Percentiles rank a stretch among this genome's conserved stretches.
These are phyloP conservation scores for Gossypium longicalyx DNA, from an alignment of 345 rosid genomes.

Conservation along the genomic window DNA sequence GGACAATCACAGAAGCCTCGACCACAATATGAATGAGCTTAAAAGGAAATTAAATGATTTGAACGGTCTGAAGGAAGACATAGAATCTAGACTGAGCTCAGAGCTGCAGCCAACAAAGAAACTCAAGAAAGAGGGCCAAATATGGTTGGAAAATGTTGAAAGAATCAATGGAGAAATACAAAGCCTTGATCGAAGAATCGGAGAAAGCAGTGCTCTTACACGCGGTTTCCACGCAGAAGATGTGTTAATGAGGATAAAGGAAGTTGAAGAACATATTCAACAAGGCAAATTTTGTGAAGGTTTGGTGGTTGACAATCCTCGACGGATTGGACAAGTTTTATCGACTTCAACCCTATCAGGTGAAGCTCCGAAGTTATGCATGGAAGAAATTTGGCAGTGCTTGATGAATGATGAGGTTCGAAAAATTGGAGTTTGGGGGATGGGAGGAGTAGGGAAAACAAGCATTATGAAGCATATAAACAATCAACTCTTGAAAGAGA, in stretches of 20 bases:
- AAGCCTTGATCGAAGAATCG: background rate
- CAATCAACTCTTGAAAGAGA: background rate
- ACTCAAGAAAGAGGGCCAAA: background rate
- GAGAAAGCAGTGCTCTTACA: background rate
- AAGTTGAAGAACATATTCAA: background rate
- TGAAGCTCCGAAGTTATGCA: background rate
- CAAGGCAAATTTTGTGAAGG: background rate
- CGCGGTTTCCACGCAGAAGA: background rate
- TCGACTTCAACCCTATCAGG: background rate
- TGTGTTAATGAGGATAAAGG: background rate
- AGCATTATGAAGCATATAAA: background rate
- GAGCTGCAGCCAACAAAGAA: background rate
- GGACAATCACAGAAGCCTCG: background rate
- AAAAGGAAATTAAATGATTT: background rate
- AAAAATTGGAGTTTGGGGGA: slow-evolving; percentile 22
- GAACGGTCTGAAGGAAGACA: background rate
- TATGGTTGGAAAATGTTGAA: background rate
- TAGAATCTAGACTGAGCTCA: background rate
- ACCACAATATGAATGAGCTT: background rate
- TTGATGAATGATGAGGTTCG: background rate
- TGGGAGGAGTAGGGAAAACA: background rate
- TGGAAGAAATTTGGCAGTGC: background rate
- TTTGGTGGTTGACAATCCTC: background rate
- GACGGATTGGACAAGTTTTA: background rate
- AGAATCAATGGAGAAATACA: background rate